Evolutionary conservation across 2,329 filamentous ascomycete species (phyloP).

Genomic region (Teratosphaeria gauchensis): DNA sequence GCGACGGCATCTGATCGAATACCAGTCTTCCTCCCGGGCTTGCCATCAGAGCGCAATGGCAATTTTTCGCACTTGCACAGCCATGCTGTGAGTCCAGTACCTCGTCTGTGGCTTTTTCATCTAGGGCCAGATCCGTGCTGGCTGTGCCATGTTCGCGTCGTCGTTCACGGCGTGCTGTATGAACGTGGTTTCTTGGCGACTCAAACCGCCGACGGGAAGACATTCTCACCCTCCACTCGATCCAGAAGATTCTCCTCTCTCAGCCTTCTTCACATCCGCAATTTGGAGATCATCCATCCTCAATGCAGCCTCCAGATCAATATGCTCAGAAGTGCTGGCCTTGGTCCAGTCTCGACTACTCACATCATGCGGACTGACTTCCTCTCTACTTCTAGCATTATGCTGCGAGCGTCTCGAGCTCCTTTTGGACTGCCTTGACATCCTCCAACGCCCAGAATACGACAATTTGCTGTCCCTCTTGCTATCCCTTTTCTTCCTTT

Average conservation of each 20-base stretch:
- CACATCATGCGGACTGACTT: slow-evolving; percentile 1
- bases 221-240: slow-evolving; percentile 3
- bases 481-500: slow-evolving; percentile 10
- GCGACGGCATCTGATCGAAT: too few species aligned
- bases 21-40: too few species aligned
- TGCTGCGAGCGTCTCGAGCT: not conserved
- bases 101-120: not conserved
- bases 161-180: not conserved
- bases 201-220: not conserved
- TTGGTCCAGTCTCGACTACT: slow-evolving; percentile 11
- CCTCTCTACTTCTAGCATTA: slow-evolving; percentile 1
- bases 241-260: not conserved
- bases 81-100: too few species aligned
- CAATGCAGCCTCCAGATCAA: slow-evolving; percentile 19
- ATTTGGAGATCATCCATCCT: slow-evolving; percentile 6
- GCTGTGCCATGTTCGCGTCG: too few species aligned
- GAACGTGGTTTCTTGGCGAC: not conserved
- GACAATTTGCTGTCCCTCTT: slow-evolving; percentile 1
- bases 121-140: not conserved
- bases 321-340: slow-evolving; percentile 6
- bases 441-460: not conserved
- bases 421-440: not conserved
- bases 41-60: too few species aligned
- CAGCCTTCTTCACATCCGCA: not conserved
- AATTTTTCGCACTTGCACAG: too few species aligned